Base-by-base conservation (phyloP, 306 rosid species). In the Fagus sylvatica region DNA sequence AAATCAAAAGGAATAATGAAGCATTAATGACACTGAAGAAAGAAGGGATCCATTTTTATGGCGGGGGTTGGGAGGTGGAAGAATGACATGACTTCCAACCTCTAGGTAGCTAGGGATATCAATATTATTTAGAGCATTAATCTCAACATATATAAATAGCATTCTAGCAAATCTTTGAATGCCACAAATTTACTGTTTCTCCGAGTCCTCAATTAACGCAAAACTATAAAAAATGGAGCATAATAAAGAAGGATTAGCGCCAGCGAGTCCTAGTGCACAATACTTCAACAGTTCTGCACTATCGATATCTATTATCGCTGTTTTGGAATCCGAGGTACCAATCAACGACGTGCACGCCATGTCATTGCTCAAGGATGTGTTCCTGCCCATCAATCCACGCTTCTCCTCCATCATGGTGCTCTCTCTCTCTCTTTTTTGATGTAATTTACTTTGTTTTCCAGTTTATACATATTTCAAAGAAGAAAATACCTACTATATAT, bases 231-330 rank as follows among this genome's bases (percentile, higher is more conserved):
- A 9, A 16, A 42, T 11, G 84, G 69, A 67, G 85, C n/a, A 66
- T 75, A 3, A n/a, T n/a, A 22, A 4, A 39, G 48, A 19, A 39
- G 82, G 48, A 46, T 40, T 43, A 15, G 82, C 75, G 67, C 88
- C 96, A n/a, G 88, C 85, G 46, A 90, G 96, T 82, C 93, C 93
- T 13, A 4, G 65, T 69, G 91, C 90, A 53, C 90, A 82, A 49
- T 90, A 87, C 78, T 85, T 87, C 19, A 83, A 79, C 70, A 88
- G 89, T 73, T 71, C 85, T 6, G 76, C 10, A 5, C 33, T 90
- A 2, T 59, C 87, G 40, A 16, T 88, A 10, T 81, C 88, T 17
- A 73, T 86, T 60, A 51, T 90, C 66, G 87, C 40, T 46, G 87
- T 88, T 75, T 37, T 90, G 41, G 95, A 90, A 78, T 74, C 62